Evolutionary conservation across 768 basidiomycete species (phyloP).

Genomic region (Ramaria sp.): DNA sequence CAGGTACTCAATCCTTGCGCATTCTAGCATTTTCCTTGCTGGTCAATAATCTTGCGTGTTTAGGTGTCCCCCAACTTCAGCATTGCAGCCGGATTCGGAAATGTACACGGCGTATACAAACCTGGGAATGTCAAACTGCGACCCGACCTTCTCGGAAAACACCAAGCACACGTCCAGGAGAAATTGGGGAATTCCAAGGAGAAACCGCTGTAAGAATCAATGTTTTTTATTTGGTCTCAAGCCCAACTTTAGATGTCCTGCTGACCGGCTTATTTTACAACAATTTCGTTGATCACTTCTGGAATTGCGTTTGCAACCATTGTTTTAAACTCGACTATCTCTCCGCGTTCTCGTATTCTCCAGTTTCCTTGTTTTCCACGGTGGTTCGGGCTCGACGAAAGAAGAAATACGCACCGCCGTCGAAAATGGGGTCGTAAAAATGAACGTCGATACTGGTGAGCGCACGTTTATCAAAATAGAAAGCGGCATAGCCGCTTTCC

Average conservation of each 20-base stretch:
- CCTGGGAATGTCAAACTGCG: constrained; percentile 93
- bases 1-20: constrained; percentile 38
- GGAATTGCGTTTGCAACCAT: neutral
- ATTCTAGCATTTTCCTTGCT: neutral
- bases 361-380: constrained; percentile 99
- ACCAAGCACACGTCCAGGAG: constrained; percentile 66
- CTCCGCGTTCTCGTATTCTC: too few relatives aligned
- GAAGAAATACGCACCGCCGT: constrained; percentile 94
- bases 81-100: constrained; percentile 97
- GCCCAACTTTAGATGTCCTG: too few relatives aligned
- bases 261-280: too few relatives aligned
- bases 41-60: neutral
- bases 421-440: constrained; percentile 89
- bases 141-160: constrained; percentile 85
- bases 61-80: constrained; percentile 69
- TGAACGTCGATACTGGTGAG: constrained; percentile 90
- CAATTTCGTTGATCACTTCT: too few relatives aligned
- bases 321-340: too few relatives aligned
- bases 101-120: constrained; percentile 99
- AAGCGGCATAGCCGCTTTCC: too few relatives aligned
- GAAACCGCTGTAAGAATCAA: constrained; percentile 66
- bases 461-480: neutral
- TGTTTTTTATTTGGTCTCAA: neutral
- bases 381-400: constrained; percentile 94
- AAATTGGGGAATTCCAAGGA: constrained; percentile 49